Base-by-base conservation (phyloP, 176 grass and related monocot genomes). In the Juncus effusus region DNA sequence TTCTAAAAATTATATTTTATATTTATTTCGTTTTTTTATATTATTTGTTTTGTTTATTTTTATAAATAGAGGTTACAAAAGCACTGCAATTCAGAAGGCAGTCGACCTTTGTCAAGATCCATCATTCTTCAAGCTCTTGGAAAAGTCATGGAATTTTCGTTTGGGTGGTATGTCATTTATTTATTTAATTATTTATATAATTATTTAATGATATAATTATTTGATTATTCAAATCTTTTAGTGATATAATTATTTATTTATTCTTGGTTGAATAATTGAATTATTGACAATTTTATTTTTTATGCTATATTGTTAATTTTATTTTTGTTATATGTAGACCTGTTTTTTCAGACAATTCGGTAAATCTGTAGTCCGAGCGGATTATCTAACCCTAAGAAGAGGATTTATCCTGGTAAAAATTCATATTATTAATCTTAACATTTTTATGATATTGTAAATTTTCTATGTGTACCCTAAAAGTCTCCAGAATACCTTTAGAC, bases 321-420 rank as follows among this genome's bases (percentile, higher is more conserved):
- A 41, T 7, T 72, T 65, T 36, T 79, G 39, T 39, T 72, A 13
- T 59, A 39, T 82, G 35, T 85, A 93, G 94, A 88, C 84, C 64
- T 92, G 94, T 76, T 97, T 97, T 70, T 74, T 97, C 4, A 82
- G 85, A 4, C 94, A 97, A 53, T 97, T 97, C 75, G 88, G 88
- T 64, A 78, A 81, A 38, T 97, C 88, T 77, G 94, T 97, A 68
- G 88, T 92, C 77, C 80, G 94, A 80, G 85, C 87, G 54, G 94
- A 97, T 68, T 97, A 92, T 50, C 85, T 97, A 76, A 97, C 90
- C 16, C 94, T 97, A 36, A 85, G 94, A 37, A 84, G 77, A 61
- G 94, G 94, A 74, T 99, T 99, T 80, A 93, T 99, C 63, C 66
- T 86, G 88, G 94, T 99, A 84, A 38, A 38, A 49, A 16, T 10